Evolutionary conservation across 2,329 filamentous ascomycete genomes (phyloP).

Genomic region (Seiridium cupressi): DNA sequence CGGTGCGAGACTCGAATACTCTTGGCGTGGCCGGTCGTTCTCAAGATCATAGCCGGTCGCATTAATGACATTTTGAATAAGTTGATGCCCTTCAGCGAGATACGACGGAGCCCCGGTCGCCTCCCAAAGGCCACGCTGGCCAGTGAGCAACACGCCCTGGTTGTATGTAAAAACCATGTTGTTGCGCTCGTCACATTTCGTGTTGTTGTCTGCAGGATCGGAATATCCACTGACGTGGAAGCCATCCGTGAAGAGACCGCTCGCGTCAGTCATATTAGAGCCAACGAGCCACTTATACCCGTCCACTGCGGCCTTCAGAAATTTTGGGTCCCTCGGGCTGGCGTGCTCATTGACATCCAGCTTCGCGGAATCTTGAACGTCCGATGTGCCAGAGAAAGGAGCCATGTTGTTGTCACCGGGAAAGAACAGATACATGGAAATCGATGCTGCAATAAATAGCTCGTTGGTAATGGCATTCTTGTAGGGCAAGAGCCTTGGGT

Average conservation of each 20-base stretch:
- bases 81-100: slow-evolving; percentile 74
- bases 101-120: slow-evolving; percentile 71
- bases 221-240: slow-evolving; percentile 76
- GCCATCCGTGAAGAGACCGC: slow-evolving; percentile 80
- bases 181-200: slow-evolving; percentile 75
- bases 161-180: slow-evolving; percentile 96
- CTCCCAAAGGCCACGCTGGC: slow-evolving; percentile 76
- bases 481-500: slow-evolving; percentile 74
- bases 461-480: slow-evolving; percentile 98
- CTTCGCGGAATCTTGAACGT: slow-evolving; percentile 14
- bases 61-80: slow-evolving; percentile 70
- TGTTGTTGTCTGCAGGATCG: slow-evolving; percentile 60
- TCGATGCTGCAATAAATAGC: slow-evolving; percentile 79
- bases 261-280: slow-evolving; percentile 76
- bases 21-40: slow-evolving; percentile 40
- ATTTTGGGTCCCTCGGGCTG: slow-evolving; percentile 53
- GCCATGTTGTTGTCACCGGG: slow-evolving; percentile 75
- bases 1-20: slow-evolving; percentile 26
- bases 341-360: slow-evolving; percentile 32
- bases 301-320: slow-evolving; percentile 71
- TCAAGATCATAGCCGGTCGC: slow-evolving; percentile 73
- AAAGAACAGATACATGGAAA: slow-evolving; percentile 87
- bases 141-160: slow-evolving; percentile 85
- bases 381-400: slow-evolving; percentile 52
- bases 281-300: slow-evolving; percentile 78